These are phyloP conservation scores for Oryza meridionalis DNA, from an alignment of 176 grass and related monocot genomes.

Conservation along the genomic window DNA sequence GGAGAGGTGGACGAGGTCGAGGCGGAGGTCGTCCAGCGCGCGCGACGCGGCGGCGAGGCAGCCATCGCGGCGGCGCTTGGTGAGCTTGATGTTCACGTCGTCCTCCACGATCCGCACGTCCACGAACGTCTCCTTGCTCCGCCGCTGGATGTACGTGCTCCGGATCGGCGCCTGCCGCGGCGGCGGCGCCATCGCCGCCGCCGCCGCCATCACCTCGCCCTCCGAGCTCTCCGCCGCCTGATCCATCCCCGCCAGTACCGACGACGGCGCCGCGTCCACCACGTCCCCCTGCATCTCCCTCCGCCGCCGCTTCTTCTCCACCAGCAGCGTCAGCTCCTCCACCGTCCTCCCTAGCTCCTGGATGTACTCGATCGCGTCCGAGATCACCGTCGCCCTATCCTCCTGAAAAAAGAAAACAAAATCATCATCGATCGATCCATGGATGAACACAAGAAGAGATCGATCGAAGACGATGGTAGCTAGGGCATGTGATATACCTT, in stretches of 20 bases:
- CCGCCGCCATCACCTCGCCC: slow-evolving; percentile 45
- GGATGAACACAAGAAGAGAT: neutral
- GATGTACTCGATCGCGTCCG: slow-evolving; percentile 83
- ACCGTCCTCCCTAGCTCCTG: slow-evolving; percentile 75
- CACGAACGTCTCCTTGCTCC: slow-evolving; percentile 81
- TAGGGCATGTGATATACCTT: slow-evolving; percentile 49
- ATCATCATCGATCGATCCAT: neutral
- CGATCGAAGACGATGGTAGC: neutral
- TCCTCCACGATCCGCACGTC: slow-evolving; percentile 96
- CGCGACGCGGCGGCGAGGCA: slow-evolving; percentile 68
- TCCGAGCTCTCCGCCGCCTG: slow-evolving; percentile 36
- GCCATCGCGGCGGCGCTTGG: slow-evolving; percentile 68
- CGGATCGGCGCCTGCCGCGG: slow-evolving; percentile 40
- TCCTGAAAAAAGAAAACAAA: slow-evolving; percentile 26
- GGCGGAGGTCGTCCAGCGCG: slow-evolving; percentile 73
- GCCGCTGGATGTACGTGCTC: slow-evolving; percentile 86
- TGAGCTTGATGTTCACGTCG: slow-evolving; percentile 95
- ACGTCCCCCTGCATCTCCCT: slow-evolving; percentile 52
- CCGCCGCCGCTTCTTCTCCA: slow-evolving; percentile 61
- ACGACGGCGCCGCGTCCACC: slow-evolving; percentile 16
- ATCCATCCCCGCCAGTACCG: no score
- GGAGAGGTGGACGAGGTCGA: slow-evolving; percentile 82
- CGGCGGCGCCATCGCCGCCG: neutral
- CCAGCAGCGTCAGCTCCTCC: slow-evolving; percentile 68
- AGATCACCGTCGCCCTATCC: slow-evolving; percentile 69